Evolutionary conservation across 2,329 filamentous ascomycete species (phyloP), one percentile per base, ranked within the genome.

Genomic region (Aspergillus sp.): DNA sequence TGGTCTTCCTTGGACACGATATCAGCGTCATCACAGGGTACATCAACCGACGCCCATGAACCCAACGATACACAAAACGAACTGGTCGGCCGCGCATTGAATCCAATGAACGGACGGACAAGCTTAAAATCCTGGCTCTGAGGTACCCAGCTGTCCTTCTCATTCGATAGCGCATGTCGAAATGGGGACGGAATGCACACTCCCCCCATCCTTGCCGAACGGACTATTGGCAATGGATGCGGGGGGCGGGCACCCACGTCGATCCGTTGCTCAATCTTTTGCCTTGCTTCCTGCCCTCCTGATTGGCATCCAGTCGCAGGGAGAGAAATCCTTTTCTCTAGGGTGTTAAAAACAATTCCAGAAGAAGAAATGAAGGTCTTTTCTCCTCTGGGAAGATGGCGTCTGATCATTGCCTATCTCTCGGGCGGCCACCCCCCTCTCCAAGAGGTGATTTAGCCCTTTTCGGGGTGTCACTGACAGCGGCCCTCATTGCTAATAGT

Each of bases 181-280:
- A 64, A 58, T 17, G 54, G 49, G 50, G 47, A 51, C 49, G 60
- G 61, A 65, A 65, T 65, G 60, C 50, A 46, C 57, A 54, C 30
- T 41, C 26, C 32, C 49, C 47, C 51, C 59, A 60, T 64, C 60
- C 60, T 57, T 68, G 64, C 58, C 62, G 61, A 65, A 59, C 53
- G 47, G 58, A 70, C 68, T 70, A 70, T 70, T 70, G 68, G 60
- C 62, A 68, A 66, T 67, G 64, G 64, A 62, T 61, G 63, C 54
- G 54, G 56, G 53, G 59, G 55, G 48, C 63, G 62, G 64, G 61
- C 61, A 52, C 65, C 66, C 60, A 62, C 64, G 68, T 70, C 68
- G 68, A 71, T 69, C 68, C 62, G 60, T 62, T 45, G 53, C 54
- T 62, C 60, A 58, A 59, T 63, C 58, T 57, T 58, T 38, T 50